Evolutionary conservation across 352 stramenopile species (phyloP).

Genomic region (Blastocystis sp.): DNA sequence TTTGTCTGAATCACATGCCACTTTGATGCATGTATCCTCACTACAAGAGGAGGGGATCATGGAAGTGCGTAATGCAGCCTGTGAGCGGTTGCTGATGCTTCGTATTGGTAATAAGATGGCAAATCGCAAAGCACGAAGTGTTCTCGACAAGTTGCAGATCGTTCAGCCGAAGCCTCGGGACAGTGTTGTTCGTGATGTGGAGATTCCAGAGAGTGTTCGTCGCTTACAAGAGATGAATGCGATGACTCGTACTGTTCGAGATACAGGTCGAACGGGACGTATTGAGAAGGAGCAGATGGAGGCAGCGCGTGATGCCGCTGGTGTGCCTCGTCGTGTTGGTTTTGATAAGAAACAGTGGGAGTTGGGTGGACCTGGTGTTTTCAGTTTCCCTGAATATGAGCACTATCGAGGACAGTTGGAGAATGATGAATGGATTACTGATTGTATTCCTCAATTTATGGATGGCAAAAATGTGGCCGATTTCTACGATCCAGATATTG

Average conservation of each 20-base stretch:
- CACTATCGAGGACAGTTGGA: constrained; percentile 90
- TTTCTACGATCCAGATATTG: constrained; percentile 96
- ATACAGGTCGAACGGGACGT: constrained; percentile 13
- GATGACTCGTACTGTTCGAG: constrained; percentile 38
- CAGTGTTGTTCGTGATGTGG: constrained; percentile 81
- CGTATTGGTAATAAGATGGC: constrained; percentile 89
- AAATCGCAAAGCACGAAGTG: constrained; percentile 89
- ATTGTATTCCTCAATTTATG: constrained; percentile 97
- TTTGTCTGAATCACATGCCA: constrained; percentile 68
- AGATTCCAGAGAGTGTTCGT: constrained; percentile 87
- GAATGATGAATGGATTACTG: constrained; percentile 91
- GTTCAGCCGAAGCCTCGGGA: constrained; percentile 89
- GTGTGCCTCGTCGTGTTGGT: constrained; percentile 73
- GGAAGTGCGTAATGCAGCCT: constrained; percentile 88
- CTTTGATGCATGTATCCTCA: constrained; percentile 94
- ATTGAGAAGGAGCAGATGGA: constrained; percentile 62
- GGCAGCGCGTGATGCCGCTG: constrained; percentile 65
- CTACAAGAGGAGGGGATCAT: constrained; percentile 92
- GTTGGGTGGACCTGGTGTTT: constrained; percentile 93
- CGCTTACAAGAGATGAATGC: constrained; percentile 74
- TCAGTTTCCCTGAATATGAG: constrained; percentile 92
- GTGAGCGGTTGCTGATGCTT: constrained; percentile 88
- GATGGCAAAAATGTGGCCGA: constrained; percentile 99
- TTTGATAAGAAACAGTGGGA: constrained; percentile 85
- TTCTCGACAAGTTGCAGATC: constrained; percentile 92